Evolutionary conservation across 2,329 filamentous ascomycete genomes (phyloP).

Genomic region (Hansfordia pulvinata): DNA sequence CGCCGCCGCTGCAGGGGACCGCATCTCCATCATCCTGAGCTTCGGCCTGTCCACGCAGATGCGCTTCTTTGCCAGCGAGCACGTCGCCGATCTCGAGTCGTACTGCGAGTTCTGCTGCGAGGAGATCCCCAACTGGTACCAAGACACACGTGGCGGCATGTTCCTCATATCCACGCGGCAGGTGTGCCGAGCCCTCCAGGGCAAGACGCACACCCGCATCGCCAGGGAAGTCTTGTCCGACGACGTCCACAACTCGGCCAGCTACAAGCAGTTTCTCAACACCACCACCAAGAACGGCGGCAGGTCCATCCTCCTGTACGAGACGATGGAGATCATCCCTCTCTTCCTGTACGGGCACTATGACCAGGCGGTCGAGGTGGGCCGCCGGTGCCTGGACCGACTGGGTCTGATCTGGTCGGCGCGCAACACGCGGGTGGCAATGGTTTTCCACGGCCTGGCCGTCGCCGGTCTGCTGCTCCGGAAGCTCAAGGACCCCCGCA

Average conservation of each 20-base stretch:
- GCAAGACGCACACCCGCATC: conserved; percentile 47
- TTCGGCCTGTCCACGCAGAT: conserved; percentile 54
- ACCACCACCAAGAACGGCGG: conserved; percentile 42
- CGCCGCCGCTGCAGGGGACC: conserved; percentile 53
- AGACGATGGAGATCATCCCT: conserved; percentile 49
- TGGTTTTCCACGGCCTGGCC: conserved; percentile 47
- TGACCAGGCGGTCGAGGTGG: conserved; percentile 41
- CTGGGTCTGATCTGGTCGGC: conserved; percentile 42
- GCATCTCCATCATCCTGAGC: conserved; percentile 57
- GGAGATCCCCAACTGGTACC: conserved; percentile 59
- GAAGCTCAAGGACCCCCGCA: conserved; percentile 32
- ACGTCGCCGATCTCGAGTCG: conserved; percentile 53
- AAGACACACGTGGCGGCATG: conserved; percentile 58
- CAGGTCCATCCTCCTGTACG: conserved; percentile 53
- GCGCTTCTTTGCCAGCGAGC: conserved; percentile 57
- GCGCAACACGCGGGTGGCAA: conserved; percentile 40
- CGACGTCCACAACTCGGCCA: conserved; percentile 43
- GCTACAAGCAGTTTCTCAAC: conserved; percentile 46
- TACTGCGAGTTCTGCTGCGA: conserved; percentile 61
- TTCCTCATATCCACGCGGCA: conserved; percentile 55
- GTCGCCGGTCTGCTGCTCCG: conserved; percentile 37
- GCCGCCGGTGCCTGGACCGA: conserved; percentile 31
- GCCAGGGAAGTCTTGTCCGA: conserved; percentile 51
- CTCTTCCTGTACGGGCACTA: conserved; percentile 52
- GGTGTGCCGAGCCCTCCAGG: conserved; percentile 55